Evolutionary conservation across 1,284 basidiomycete genomes (phyloP).

Genomic region (Leccinum subrobustum): DNA sequence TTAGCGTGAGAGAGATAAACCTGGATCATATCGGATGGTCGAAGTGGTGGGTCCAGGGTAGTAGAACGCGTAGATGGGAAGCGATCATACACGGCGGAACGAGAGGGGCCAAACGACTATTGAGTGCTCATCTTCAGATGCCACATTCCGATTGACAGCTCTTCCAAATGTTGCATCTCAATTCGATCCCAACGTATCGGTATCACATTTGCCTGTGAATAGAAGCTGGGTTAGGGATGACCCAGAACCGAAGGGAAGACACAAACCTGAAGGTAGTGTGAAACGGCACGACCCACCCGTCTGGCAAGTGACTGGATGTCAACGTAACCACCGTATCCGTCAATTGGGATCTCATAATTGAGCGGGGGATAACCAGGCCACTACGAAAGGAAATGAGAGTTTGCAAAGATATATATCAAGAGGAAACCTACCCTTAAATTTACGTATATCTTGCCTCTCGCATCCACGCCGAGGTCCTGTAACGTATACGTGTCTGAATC

Average conservation of each 20-base stretch:
- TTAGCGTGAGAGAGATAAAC: constrained; percentile 6
- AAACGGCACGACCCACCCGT: constrained; percentile 65
- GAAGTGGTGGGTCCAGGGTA: constrained; percentile 6
- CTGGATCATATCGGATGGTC: constrained; percentile 15
- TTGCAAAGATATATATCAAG: background rate
- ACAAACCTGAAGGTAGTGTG: constrained; percentile 71
- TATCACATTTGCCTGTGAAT: constrained; percentile 56
- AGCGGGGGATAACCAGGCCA: constrained; percentile 71
- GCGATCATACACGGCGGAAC: constrained; percentile 9
- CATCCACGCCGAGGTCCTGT: constrained; percentile 63
- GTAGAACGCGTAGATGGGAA: constrained; percentile 5
- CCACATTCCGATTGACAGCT: constrained; percentile 66
- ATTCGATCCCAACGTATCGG: constrained; percentile 67
- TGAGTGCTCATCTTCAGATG: constrained; percentile 49
- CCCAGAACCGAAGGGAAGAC: constrained; percentile 1
- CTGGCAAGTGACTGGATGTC: constrained; percentile 66
- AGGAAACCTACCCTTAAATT: constrained; percentile 52
- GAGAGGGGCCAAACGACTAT: constrained; percentile 26
- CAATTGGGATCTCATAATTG: constrained; percentile 74
- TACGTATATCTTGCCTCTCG: constrained; percentile 56
- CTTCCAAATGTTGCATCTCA: constrained; percentile 70
- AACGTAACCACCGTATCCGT: constrained; percentile 61
- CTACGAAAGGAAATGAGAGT: constrained; percentile 35
- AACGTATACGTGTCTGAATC: constrained; percentile 57
- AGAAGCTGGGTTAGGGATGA: constrained; percentile 16